phyloP scores from a whole-genome alignment of 345 rosid species.

The Rubroshorea leprosula region DNA sequence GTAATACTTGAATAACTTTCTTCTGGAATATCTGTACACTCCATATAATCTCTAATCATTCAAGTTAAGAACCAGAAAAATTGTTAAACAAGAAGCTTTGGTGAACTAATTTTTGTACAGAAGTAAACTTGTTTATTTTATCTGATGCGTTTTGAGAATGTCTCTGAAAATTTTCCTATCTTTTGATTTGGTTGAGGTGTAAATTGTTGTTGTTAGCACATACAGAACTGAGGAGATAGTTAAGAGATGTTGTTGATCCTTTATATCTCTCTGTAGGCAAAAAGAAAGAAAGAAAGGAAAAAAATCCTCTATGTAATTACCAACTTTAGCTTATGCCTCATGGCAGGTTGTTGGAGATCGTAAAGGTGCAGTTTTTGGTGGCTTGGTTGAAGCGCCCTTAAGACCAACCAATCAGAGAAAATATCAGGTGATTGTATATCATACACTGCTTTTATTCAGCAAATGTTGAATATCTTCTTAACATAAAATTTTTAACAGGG shows the following conservation, averaged over 20 bases:
- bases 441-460: slow-evolving; percentile 6
- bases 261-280: too few relatives aligned
- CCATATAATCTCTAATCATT: background rate
- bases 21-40: too few relatives aligned
- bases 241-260: background rate
- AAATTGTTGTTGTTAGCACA: background rate
- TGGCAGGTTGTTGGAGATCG: slow-evolving; percentile 80
- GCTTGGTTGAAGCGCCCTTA: slow-evolving; percentile 90
- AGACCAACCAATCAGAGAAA: slow-evolving; percentile 64
- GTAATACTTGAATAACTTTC: slow-evolving; percentile 33
- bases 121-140: background rate
- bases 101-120: background rate
- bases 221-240: background rate
- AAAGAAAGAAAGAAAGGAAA: too few relatives aligned
- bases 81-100: background rate
- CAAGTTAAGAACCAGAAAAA: background rate
- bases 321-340: background rate
- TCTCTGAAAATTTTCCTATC: background rate
- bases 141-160: background rate
- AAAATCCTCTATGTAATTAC: too few relatives aligned
- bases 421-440: slow-evolving; percentile 59
- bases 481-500: slow-evolving; percentile 51
- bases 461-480: slow-evolving; percentile 4
- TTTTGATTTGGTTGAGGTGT: background rate
- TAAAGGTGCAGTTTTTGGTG: slow-evolving; percentile 93